These are phyloP conservation scores for Taiozyma onychis DNA, from an alignment of 1,139 yeast species.

Conservation along the genomic window DNA sequence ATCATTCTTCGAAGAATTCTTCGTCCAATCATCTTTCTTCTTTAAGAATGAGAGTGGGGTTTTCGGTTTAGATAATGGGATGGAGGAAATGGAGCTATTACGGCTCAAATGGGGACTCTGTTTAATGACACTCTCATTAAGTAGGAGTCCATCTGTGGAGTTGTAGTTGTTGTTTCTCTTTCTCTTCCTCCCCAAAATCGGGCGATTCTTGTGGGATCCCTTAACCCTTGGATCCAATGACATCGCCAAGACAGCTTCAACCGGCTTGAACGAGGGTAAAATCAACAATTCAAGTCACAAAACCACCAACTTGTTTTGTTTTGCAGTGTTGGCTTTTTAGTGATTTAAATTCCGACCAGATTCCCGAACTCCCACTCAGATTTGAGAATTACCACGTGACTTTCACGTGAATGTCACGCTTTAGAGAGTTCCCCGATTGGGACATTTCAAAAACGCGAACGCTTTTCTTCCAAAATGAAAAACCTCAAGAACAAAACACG, in stretches of 20 bases:
- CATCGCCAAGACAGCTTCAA: not conserved
- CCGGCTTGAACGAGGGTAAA: not conserved
- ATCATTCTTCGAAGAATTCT: constrained; percentile 2
- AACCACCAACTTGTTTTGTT: not conserved
- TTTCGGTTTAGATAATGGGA: not conserved
- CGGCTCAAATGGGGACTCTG: constrained; percentile 6
- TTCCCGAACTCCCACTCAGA: no score
- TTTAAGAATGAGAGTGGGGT: not conserved
- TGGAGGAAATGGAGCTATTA: constrained; percentile 1
- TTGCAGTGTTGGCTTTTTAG: not conserved
- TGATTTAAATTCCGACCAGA: not conserved
- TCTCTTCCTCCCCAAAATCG: constrained; percentile 7
- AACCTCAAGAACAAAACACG: not conserved
- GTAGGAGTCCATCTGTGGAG: constrained; percentile 2
- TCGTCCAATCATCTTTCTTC: constrained; percentile 3
- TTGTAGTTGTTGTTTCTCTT: constrained; percentile 4
- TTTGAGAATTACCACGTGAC: not conserved
- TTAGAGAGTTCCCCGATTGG: not conserved
- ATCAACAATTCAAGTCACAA: not conserved
- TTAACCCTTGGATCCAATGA: not conserved
- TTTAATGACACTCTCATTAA: constrained; percentile 4
- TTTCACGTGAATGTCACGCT: not conserved
- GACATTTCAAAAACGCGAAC: not conserved
- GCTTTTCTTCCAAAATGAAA: not conserved
- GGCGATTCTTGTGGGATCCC: constrained; percentile 5